These are phyloP conservation scores for Acanthamoeba lenticulata DNA, from an alignment of 208 protist genomes.

Conservation along the genomic window DNA sequence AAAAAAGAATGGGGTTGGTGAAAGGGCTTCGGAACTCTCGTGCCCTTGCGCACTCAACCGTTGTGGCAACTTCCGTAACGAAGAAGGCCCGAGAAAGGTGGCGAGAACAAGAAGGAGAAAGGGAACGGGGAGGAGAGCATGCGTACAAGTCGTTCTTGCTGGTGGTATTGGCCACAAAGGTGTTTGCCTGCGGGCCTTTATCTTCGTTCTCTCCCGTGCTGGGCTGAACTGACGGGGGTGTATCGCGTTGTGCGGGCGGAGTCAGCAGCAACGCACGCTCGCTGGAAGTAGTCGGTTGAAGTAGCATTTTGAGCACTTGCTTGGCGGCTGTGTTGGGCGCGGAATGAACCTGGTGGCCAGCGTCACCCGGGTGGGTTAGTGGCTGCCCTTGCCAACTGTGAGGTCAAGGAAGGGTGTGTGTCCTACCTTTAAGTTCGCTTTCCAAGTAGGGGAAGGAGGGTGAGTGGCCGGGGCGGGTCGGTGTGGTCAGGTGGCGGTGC, in stretches of 20 bases:
- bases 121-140: not conserved
- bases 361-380: not conserved
- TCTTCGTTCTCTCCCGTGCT: not conserved
- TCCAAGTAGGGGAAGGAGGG: not conserved
- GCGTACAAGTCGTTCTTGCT: slow-evolving; percentile 1
- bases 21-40: not conserved
- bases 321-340: not conserved
- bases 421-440: not conserved
- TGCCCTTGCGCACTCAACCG: not conserved
- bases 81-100: not conserved
- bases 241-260: not conserved
- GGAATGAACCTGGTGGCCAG: not conserved
- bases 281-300: not conserved
- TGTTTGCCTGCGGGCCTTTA: not conserved
- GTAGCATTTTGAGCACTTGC: not conserved
- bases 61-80: not conserved
- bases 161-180: not conserved
- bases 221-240: not conserved
- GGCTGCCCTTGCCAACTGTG: not conserved
- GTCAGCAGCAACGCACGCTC: not conserved
- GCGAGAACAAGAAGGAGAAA: not conserved
- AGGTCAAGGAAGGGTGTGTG: not conserved
- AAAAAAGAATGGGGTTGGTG: not conserved
- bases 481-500: not conserved
- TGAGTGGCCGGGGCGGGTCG: not conserved